Conservation (phyloP, 495 filamentous ascomycete genomes). For the Penicillium waksmanii region DNA sequence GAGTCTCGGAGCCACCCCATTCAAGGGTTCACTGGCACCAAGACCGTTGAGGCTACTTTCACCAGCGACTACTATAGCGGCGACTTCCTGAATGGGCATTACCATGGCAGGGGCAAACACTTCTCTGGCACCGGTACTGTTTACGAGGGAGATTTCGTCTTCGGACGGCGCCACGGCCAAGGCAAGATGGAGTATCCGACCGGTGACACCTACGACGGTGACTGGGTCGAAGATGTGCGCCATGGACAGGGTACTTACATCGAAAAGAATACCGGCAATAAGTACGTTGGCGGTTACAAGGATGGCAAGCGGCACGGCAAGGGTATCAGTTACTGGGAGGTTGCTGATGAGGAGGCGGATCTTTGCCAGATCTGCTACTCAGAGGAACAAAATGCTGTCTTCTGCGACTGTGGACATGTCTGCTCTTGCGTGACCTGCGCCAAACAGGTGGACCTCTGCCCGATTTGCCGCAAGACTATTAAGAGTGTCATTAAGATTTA, state of each 20-base stretch:
- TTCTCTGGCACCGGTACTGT: slow-evolving; percentile 57
- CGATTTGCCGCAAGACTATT: slow-evolving; percentile 65
- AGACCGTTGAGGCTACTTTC: slow-evolving; percentile 52
- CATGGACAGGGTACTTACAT: slow-evolving; percentile 63
- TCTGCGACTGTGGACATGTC: slow-evolving; percentile 70
- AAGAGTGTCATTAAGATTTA: slow-evolving; percentile 62
- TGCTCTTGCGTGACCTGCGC: slow-evolving; percentile 66
- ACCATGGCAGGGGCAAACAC: slow-evolving; percentile 56
- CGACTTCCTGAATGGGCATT: slow-evolving; percentile 51
- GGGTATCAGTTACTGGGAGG: slow-evolving; percentile 65
- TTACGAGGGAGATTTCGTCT: slow-evolving; percentile 59
- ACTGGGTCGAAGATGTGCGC: slow-evolving; percentile 58
- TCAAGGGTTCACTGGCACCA: slow-evolving; percentile 47
- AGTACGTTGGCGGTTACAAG: slow-evolving; percentile 66
- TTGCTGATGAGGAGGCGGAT: slow-evolving; percentile 64
- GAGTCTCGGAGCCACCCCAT: slow-evolving; percentile 48
- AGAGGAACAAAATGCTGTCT: slow-evolving; percentile 62
- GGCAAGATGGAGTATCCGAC: slow-evolving; percentile 64
- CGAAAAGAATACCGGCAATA: slow-evolving; percentile 63
- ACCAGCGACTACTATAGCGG: slow-evolving; percentile 52
- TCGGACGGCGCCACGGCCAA: slow-evolving; percentile 55
- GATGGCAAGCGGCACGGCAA: slow-evolving; percentile 64
- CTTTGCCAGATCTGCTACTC: slow-evolving; percentile 70
- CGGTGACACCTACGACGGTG: slow-evolving; percentile 65
- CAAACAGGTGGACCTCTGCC: slow-evolving; percentile 63